These are phyloP conservation scores for Salix suchowensis DNA, from an alignment of 345 rosid genomes.

Conservation along the genomic window DNA sequence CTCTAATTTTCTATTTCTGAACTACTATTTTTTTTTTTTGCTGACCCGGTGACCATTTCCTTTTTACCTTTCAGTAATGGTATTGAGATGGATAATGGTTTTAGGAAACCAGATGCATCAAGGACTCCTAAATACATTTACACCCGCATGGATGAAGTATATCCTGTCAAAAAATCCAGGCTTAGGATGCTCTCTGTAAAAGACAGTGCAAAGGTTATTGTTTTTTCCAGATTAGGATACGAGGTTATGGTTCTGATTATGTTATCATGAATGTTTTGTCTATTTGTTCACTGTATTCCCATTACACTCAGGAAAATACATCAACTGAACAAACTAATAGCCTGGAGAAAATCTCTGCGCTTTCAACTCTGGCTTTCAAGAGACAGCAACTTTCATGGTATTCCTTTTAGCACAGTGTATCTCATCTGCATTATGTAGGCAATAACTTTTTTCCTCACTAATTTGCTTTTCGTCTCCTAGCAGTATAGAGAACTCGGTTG, in stretches of 20 bases:
- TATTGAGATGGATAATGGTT: constrained; percentile 35
- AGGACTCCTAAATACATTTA: constrained; percentile 63
- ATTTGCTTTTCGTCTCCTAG: constrained; percentile 13
- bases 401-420: constrained; percentile 5
- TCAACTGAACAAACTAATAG: constrained; percentile 37
- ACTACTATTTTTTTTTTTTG: background rate
- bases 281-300: constrained; percentile 6
- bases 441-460: background rate
- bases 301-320: constrained; percentile 44
- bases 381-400: constrained; percentile 54
- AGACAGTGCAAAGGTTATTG: constrained; percentile 62
- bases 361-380: constrained; percentile 52
- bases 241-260: background rate
- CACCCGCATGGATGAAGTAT: constrained; percentile 67
- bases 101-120: constrained; percentile 44
- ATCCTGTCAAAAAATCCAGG: constrained; percentile 73
- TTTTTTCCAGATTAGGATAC: background rate
- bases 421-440: background rate
- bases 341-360: constrained; percentile 43
- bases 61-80: constrained; percentile 15
- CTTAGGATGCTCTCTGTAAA: constrained; percentile 46
- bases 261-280: background rate
- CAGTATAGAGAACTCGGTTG: constrained; percentile 42
- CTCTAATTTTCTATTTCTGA: background rate
- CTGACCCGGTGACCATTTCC: constrained; percentile 9